Conservation (phyloP, 78 protist genomes). For the Pigoraptor vietnamica region DNA sequence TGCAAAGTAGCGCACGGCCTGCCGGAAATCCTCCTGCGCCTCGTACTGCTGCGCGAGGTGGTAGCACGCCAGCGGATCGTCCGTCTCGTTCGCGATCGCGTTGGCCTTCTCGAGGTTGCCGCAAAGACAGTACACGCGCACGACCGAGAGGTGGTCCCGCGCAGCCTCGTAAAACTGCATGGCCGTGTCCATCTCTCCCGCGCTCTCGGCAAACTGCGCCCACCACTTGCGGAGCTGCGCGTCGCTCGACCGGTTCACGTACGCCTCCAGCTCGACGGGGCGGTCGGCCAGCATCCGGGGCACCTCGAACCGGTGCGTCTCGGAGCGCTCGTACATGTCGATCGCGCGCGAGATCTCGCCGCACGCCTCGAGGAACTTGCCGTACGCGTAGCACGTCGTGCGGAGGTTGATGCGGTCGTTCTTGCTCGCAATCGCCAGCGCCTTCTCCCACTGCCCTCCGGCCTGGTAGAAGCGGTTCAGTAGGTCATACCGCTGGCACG, state of each 20-base stretch:
- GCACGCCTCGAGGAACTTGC: conserved; percentile 26
- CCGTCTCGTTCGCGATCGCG: background rate
- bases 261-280: conserved; percentile 16
- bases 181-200: conserved; percentile 20
- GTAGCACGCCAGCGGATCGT: conserved; percentile 46
- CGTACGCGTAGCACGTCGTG: conserved; percentile 32
- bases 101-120: background rate
- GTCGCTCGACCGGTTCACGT: conserved; percentile 7
- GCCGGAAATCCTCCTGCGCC: background rate
- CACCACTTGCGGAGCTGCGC: conserved; percentile 41
- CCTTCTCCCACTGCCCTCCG: conserved; percentile 36
- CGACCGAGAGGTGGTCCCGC: conserved; percentile 34
- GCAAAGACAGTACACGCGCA: conserved; percentile 40
- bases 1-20: conserved; percentile 38
- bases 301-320: conserved; percentile 30
- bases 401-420: conserved; percentile 58
- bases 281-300: conserved; percentile 51
- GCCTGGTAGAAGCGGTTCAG: conserved; percentile 49
- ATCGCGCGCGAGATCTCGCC: conserved; percentile 37
- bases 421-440: conserved; percentile 38
- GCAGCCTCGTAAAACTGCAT: conserved; percentile 44
- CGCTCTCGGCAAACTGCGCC: conserved; percentile 56
- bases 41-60: conserved; percentile 45
- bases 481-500: conserved; percentile 56
- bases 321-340: conserved; percentile 22